Evolutionary conservation across 306 rosid species (phyloP).

Genomic region (Hippophae tibetana): DNA sequence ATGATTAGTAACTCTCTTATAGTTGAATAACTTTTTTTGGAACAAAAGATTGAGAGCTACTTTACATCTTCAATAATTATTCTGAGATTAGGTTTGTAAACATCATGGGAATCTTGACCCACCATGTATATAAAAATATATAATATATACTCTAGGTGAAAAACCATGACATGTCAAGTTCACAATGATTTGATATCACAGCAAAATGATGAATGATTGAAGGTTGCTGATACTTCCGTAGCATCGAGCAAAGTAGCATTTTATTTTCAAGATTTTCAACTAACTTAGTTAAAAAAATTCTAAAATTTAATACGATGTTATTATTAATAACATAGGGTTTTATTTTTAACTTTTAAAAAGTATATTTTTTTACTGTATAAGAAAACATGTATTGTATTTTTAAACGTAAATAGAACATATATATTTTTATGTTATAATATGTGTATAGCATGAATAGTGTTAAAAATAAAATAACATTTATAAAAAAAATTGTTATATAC

Average conservation of each 20-base stretch:
- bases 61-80: constrained; percentile 53
- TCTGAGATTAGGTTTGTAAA: constrained; percentile 41
- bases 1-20: constrained; percentile 33
- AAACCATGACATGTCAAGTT: constrained; percentile 34
- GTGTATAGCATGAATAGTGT: not conserved
- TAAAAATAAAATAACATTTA: constrained; percentile 13
- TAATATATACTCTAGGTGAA: constrained; percentile 38
- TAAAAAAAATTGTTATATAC: constrained; percentile 28
- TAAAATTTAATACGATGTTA: no score
- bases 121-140: constrained; percentile 24
- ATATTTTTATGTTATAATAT: no score
- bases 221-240: no score
- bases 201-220: no score
- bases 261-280: no score
- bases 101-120: constrained; percentile 65
- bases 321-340: no score
- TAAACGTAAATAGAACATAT: no score
- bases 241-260: no score
- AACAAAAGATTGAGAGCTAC: constrained; percentile 26
- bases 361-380: no score
- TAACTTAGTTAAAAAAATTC: no score
- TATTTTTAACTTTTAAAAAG: no score
- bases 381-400: no score
- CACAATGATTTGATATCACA: constrained; percentile 13
- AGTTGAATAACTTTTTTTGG: constrained; percentile 12